These are phyloP conservation scores for Centella asiatica DNA, from an alignment of 129 eudicot genomes.

Conservation along the genomic window DNA sequence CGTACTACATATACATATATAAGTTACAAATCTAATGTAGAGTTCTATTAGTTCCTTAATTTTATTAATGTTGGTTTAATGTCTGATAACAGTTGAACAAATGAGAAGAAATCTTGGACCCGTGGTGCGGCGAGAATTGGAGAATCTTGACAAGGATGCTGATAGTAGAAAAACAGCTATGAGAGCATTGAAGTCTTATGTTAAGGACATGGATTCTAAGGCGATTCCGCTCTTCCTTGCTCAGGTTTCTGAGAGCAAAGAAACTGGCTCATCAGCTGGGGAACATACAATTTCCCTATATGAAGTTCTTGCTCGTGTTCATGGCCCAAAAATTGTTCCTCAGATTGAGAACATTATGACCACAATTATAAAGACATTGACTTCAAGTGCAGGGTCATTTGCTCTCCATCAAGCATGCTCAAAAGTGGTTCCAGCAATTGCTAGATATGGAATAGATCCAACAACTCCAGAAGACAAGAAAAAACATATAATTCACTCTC, in stretches of 20 bases:
- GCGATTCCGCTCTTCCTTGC: slow-evolving; percentile 89
- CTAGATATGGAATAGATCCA: slow-evolving; percentile 83
- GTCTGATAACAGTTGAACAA: background rate
- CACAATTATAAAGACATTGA: slow-evolving; percentile 55
- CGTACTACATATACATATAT: background rate
- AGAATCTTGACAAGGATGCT: slow-evolving; percentile 86
- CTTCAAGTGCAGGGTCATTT: slow-evolving; percentile 72
- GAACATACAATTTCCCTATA: slow-evolving; percentile 91
- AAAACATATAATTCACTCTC: slow-evolving; percentile 50
- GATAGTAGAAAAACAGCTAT: slow-evolving; percentile 82
- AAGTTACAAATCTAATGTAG: no score
- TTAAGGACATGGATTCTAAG: slow-evolving; percentile 78
- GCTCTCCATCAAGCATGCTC: slow-evolving; percentile 97
- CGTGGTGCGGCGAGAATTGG: slow-evolving; percentile 56
- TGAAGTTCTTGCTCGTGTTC: slow-evolving; percentile 88
- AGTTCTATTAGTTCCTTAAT: background rate
- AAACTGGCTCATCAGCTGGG: slow-evolving; percentile 53
- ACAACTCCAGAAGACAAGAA: slow-evolving; percentile 64
- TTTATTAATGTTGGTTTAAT: background rate
- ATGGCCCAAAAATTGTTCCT: slow-evolving; percentile 76
- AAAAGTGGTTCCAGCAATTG: slow-evolving; percentile 87
- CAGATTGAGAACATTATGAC: slow-evolving; percentile 80
- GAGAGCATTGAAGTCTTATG: slow-evolving; percentile 80
- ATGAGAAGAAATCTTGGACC: slow-evolving; percentile 84
- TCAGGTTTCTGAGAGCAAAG: slow-evolving; percentile 86